Base-by-base conservation (phyloP, 2,329 filamentous ascomycete species). In the Xylaria sp. region DNA sequence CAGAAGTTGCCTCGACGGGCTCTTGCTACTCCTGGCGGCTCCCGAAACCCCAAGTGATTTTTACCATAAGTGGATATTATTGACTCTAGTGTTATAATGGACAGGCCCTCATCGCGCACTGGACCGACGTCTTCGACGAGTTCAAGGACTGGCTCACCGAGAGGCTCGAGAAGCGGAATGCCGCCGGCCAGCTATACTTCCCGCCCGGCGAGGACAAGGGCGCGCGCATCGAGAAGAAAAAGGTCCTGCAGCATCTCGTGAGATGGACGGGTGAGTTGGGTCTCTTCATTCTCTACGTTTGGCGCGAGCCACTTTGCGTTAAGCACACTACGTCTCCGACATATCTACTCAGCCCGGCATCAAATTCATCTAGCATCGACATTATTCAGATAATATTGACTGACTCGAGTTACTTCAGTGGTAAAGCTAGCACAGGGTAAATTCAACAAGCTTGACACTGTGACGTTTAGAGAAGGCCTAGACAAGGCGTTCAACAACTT, bases 31-130 rank as follows among this genome's bases (percentile, higher is more conserved):
- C n/a, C 21, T 24, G 14, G 24, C 24, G 14, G 4, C 17, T 21
- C 11, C 48, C 11, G 6, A 12, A 21, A 45, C 48, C 34, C 21
- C 21, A 17, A 27, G 24, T 47, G 12, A 48, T 48, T 14, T 14
- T 59, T 17, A 32, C 21, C 21, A 50, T 11, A 34, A 50, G 14
- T 17, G 12, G 39, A 17, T 5, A 42, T 17, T n/a, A 21, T 39
- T 59, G 14, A 30, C 24, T 48, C 27, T 17, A 30, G 85, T 19
- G 72, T 84, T 9, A 81, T 85, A 42, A 81, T 85, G 39, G 59
- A 67, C 4, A 30, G 51, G 5, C n/a, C 14, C 4, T 53, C 19
- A n/a, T 68, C 34, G 19, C 1, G 7, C 24, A 39, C 12, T 61
- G 66, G 61, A 54, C 39, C 4, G 66, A 27, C 7, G 6, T 65